phyloP scores from a whole-genome alignment of 2,329 filamentous ascomycete genomes.

The Aspergillus sp. region DNA sequence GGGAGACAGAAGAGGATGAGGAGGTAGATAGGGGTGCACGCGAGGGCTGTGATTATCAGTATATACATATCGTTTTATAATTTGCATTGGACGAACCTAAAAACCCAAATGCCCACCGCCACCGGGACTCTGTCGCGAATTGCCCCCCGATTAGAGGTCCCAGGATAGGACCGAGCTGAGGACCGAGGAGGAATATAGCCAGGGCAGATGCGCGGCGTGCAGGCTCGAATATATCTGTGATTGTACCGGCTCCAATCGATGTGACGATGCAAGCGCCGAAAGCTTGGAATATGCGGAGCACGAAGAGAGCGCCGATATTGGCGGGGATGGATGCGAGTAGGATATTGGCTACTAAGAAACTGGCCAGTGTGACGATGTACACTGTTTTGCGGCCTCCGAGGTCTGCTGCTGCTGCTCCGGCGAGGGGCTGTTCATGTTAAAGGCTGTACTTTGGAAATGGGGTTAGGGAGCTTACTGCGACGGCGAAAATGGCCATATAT shows the following conservation, averaged over 20 bases:
- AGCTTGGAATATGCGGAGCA: constrained; percentile 44
- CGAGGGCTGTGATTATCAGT: constrained; percentile 14
- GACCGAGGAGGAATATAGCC: constrained; percentile 45
- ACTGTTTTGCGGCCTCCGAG: constrained; percentile 41
- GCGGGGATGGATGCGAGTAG: constrained; percentile 41
- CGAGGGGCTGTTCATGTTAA: constrained; percentile 32
- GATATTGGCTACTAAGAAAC: constrained; percentile 42
- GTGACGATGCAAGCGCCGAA: constrained; percentile 46
- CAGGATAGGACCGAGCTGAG: constrained; percentile 46
- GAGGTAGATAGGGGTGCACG: constrained; percentile 26
- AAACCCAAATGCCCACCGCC: constrained; percentile 50
- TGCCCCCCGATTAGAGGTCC: constrained; percentile 46
- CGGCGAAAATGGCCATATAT: constrained; percentile 47
- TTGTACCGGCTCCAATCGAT: constrained; percentile 46
- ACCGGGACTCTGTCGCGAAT: constrained; percentile 34
- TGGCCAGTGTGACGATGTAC: constrained; percentile 41
- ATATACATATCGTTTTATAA: no score
- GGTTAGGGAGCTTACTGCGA: constrained; percentile 28
- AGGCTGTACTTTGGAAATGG: no score
- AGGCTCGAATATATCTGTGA: constrained; percentile 41
- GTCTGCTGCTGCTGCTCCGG: constrained; percentile 44
- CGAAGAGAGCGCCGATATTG: constrained; percentile 39
- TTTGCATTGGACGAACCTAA: constrained; percentile 19
- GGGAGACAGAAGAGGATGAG: constrained; percentile 43
- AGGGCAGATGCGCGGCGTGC: constrained; percentile 42